phyloP scores from a whole-genome alignment of 371 early-diverging fungal species.

The Sporodiniella umbellata region DNA sequence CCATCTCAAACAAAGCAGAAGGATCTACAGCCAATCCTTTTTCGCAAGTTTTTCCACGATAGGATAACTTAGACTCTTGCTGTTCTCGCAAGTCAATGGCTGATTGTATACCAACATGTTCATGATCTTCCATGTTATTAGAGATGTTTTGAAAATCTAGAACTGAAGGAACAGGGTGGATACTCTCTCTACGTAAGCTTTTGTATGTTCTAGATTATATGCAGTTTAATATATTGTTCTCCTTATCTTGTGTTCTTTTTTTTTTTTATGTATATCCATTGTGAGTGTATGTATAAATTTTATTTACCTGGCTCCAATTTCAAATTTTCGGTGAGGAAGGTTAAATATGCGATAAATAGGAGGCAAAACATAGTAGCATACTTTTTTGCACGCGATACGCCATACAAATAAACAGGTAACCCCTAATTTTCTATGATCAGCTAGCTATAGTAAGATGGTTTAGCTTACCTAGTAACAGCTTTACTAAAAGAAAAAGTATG shows the following conservation, averaged over 20 bases:
- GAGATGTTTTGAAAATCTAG: slow-evolving; percentile 54
- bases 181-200: slow-evolving; percentile 53
- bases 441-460: not conserved
- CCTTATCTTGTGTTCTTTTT: no score
- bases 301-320: slow-evolving; percentile 45
- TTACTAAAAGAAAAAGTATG: slow-evolving; percentile 35
- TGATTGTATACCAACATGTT: slow-evolving; percentile 54
- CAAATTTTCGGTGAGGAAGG: slow-evolving; percentile 56
- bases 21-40: slow-evolving; percentile 22
- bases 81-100: slow-evolving; percentile 57
- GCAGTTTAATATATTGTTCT: not conserved
- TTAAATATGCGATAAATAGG: slow-evolving; percentile 64
- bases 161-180: slow-evolving; percentile 63
- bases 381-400: slow-evolving; percentile 60
- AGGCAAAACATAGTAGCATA: slow-evolving; percentile 54
- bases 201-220: slow-evolving; percentile 50
- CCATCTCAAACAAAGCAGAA: slow-evolving; percentile 36
- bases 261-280: no score
- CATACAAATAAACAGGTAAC: slow-evolving; percentile 60
- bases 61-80: slow-evolving; percentile 25
- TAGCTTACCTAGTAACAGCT: slow-evolving; percentile 42
- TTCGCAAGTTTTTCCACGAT: slow-evolving; percentile 27
- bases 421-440: slow-evolving; percentile 18
- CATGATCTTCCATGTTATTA: slow-evolving; percentile 41
- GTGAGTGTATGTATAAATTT: no score